These are phyloP conservation scores for Meira nashicola DNA, from an alignment of 1,284 basidiomycete genomes.

Conservation along the genomic window DNA sequence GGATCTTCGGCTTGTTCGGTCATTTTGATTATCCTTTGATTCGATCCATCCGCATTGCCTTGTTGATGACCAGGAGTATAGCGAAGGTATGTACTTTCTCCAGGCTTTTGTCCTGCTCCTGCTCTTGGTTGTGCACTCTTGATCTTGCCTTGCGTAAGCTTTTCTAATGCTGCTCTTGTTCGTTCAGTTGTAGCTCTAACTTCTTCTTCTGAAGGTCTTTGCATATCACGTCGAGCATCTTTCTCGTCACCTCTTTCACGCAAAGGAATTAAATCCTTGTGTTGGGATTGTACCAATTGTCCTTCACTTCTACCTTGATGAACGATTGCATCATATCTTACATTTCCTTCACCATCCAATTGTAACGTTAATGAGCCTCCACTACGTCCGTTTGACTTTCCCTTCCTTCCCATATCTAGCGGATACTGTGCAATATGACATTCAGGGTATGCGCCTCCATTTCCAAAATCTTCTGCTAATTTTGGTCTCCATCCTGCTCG, in stretches of 20 bases:
- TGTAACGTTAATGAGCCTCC: constrained; percentile 92
- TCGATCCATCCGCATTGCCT: constrained; percentile 58
- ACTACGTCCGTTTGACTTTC: constrained; percentile 58
- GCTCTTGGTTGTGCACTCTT: constrained; percentile 80
- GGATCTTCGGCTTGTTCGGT: constrained; percentile 81
- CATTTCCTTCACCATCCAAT: constrained; percentile 91
- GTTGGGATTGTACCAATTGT: constrained; percentile 84
- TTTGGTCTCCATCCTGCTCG: constrained; percentile 81
- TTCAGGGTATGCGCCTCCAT: constrained; percentile 93
- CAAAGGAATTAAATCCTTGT: constrained; percentile 93
- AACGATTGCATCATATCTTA: constrained; percentile 94
- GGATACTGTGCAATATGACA: constrained; percentile 97
- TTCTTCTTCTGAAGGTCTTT: constrained; percentile 84
- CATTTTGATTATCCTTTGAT: constrained; percentile 99
- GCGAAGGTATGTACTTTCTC: constrained; percentile 80
- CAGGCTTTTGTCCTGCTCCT: constrained; percentile 40
- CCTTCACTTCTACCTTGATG: constrained; percentile 84
- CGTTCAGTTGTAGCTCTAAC: constrained; percentile 82
- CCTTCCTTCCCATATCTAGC: constrained; percentile 88
- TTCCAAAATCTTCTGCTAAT: constrained; percentile 75
- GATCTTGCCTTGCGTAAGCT: constrained; percentile 88
- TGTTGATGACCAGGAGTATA: constrained; percentile 80
- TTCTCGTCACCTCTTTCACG: constrained; percentile 75
- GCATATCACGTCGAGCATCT: constrained; percentile 67
- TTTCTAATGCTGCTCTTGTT: constrained; percentile 84